Percentiles rank a stretch among this genome's conserved stretches.
Evolutionary conservation across 73 alveolate species (phyloP).

Genomic region (Breviolum minutum): DNA sequence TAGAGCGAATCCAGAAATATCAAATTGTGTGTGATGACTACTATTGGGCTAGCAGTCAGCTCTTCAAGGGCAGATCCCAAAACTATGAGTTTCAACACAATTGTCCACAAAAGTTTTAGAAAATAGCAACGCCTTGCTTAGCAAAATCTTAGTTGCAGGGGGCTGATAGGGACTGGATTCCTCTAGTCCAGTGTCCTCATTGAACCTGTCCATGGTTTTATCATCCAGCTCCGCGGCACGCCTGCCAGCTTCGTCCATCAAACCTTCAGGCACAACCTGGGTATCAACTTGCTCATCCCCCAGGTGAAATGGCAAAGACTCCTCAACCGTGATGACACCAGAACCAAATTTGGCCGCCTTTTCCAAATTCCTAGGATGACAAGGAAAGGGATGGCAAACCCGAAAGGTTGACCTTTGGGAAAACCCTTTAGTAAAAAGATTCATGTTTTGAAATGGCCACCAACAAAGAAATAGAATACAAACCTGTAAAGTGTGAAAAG

Average conservation of each 20-base stretch:
- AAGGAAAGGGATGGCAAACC: no score
- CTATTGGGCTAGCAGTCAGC: no score
- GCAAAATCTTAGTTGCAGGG: neutral
- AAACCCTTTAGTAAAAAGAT: no score
- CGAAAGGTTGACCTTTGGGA: no score
- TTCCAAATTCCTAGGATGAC: neutral
- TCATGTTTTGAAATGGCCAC: neutral
- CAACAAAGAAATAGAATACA: no score
- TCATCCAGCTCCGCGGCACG: neutral
- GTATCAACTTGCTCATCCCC: neutral
- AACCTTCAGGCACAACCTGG: neutral
- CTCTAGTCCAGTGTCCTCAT: neutral
- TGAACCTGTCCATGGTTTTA: neutral
- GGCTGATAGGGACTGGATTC: neutral
- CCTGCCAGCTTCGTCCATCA: neutral
- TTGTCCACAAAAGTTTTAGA: neutral
- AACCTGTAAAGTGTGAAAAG: no score
- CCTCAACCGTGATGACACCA: neutral
- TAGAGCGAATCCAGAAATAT: no score
- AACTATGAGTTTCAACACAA: no score
- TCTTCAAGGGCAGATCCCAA: neutral
- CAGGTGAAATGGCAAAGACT: neutral
- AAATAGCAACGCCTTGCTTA: neutral
- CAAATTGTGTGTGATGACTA: no score
- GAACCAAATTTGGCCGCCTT: neutral